A percentile compares a stretch with the other conserved stretches of the same genome.
Conservation (phyloP, 2,329 filamentous ascomycete genomes). For the Cercospora citrullina region DNA sequence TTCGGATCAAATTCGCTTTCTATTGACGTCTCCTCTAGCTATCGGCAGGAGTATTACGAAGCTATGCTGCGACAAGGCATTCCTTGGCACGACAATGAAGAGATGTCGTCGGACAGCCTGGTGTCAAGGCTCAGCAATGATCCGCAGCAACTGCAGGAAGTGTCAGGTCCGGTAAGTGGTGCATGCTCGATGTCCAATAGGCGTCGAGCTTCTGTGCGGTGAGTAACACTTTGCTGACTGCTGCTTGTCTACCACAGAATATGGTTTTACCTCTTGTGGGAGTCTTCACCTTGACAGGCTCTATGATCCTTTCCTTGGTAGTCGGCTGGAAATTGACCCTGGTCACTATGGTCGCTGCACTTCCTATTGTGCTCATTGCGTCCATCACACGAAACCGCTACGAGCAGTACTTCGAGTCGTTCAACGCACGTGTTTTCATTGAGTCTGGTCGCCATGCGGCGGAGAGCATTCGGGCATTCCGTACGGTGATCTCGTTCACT, state of each 20-base stretch:
- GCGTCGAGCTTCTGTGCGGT: too few species aligned
- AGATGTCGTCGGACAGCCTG: background rate
- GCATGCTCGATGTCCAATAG: too few species aligned
- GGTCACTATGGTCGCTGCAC: conserved; percentile 64
- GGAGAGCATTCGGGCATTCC: background rate
- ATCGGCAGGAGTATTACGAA: background rate
- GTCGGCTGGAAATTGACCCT: conserved; percentile 75
- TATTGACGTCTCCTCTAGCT: background rate
- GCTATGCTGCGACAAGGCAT: background rate
- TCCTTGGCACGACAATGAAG: background rate
- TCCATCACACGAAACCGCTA: background rate
- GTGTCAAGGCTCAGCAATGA: background rate
- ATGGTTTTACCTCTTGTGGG: background rate
- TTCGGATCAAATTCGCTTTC: background rate
- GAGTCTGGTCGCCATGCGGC: background rate
- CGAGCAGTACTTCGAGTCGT: background rate
- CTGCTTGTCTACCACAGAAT: background rate
- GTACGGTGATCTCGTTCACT: background rate
- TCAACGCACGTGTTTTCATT: background rate
- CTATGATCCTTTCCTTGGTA: background rate
- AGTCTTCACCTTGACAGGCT: background rate
- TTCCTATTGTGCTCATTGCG: conserved; percentile 57
- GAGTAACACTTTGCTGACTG: too few species aligned
- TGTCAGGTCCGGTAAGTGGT: background rate
- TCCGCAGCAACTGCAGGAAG: background rate